Evolutionary conservation across 176 grass and related monocot genomes (phyloP).

Genomic region (Puya raimondii): DNA sequence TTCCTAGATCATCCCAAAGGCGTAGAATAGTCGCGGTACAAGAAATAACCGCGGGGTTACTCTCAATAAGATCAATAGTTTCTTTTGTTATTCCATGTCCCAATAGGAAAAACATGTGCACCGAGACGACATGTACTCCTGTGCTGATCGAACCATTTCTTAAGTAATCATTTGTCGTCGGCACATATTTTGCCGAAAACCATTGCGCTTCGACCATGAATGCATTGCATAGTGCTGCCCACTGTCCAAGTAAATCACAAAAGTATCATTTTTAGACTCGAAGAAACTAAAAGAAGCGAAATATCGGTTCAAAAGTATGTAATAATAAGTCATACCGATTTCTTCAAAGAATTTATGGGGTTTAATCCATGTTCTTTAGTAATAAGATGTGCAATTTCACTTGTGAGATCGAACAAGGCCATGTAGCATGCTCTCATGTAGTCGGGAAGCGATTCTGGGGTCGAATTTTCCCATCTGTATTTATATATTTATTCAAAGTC

Average conservation of each 20-base stretch:
- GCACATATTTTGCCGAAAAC: constrained; percentile 27
- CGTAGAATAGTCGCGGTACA: constrained; percentile 49
- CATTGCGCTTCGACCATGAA: constrained; percentile 52
- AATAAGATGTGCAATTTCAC: constrained; percentile 29
- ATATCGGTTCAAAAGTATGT: neutral
- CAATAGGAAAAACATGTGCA: constrained; percentile 22
- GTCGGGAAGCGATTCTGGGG: constrained; percentile 28
- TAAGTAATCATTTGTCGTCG: constrained; percentile 28
- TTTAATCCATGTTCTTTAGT: constrained; percentile 34
- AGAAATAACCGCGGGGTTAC: constrained; percentile 17
- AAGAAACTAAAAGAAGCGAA: no score
- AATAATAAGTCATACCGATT: constrained; percentile 20
- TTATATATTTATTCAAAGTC: neutral
- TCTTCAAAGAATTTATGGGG: constrained; percentile 30
- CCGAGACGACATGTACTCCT: constrained; percentile 17
- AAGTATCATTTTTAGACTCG: neutral
- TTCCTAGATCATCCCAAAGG: constrained; percentile 63
- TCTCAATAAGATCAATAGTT: neutral
- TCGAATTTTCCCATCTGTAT: constrained; percentile 38
- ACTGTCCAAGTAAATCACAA: constrained; percentile 22
- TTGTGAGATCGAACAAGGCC: constrained; percentile 30
- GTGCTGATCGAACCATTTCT: constrained; percentile 35
- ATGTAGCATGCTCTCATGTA: constrained; percentile 52
- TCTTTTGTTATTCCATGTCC: constrained; percentile 18
- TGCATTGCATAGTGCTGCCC: constrained; percentile 47